phyloP scores from a whole-genome alignment of 2,329 filamentous ascomycete species.

The Dendrostoma leiphaemia region DNA sequence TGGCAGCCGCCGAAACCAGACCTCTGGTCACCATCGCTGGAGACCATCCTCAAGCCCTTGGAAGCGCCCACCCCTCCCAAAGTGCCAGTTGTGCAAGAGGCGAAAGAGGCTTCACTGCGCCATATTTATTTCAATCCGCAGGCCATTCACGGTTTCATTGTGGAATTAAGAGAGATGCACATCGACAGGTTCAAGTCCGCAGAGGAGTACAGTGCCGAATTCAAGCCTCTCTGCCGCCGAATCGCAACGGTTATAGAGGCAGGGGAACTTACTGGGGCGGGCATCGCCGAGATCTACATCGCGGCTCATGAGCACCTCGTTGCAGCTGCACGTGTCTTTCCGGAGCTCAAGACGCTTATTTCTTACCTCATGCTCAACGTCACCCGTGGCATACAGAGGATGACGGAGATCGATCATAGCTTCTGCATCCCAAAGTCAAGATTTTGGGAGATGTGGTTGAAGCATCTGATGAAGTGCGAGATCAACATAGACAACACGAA shows the following conservation, averaged over 20 bases:
- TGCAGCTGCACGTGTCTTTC: neutral
- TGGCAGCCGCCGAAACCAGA: constrained; percentile 46
- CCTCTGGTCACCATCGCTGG: constrained; percentile 1
- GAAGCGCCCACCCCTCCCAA: neutral
- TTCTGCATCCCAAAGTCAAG: neutral
- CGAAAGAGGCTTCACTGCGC: neutral
- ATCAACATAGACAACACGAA: neutral
- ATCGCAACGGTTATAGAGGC: neutral
- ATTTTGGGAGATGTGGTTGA: constrained; percentile 7
- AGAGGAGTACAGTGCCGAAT: neutral
- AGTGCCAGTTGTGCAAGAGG: neutral
- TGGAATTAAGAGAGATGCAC: constrained; percentile 25
- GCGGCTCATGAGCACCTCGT: neutral
- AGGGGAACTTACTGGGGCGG: constrained; percentile 6
- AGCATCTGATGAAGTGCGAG: constrained; percentile 5
- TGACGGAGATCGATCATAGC: neutral
- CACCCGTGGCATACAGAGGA: neutral
- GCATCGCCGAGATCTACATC: constrained; percentile 6
- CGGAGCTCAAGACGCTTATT: neutral
- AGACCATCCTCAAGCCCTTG: neutral
- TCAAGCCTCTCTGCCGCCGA: neutral
- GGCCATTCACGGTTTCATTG: constrained; percentile 12
- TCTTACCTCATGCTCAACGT: constrained; percentile 1
- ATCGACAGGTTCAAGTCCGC: neutral
- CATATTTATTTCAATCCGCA: neutral